Percentiles rank a stretch among this genome's conserved stretches.
These are phyloP conservation scores for Oryza australiensis DNA, from an alignment of 176 grass and related monocot species.

Conservation along the genomic window DNA sequence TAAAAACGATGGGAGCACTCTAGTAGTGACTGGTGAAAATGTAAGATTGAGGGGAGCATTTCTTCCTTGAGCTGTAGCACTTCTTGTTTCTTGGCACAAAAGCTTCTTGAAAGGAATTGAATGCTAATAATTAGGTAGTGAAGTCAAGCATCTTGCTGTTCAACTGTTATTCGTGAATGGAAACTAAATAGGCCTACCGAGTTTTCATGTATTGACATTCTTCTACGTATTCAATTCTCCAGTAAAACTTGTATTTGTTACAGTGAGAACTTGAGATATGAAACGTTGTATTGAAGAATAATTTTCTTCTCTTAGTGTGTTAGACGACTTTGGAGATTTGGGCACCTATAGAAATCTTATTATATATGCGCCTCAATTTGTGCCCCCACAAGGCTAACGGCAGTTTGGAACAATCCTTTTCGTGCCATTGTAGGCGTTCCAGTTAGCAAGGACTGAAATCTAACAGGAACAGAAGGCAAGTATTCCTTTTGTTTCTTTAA, in stretches of 20 bases:
- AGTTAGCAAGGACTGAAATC: constrained; percentile 9
- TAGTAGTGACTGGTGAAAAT: background rate
- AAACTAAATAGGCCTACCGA: background rate
- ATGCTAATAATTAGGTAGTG: background rate
- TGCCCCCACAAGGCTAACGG: background rate
- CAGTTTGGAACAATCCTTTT: background rate
- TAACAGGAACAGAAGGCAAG: constrained; percentile 10
- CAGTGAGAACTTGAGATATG: background rate
- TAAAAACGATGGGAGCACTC: background rate
- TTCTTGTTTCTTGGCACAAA: background rate
- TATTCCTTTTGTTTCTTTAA: constrained; percentile 18
- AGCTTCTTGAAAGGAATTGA: background rate
- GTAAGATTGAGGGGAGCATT: background rate
- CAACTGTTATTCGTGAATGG: background rate
- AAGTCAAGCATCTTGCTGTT: background rate
- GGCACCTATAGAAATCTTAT: background rate
- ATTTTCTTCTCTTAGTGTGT: background rate
- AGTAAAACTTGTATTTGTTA: background rate
- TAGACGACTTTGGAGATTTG: background rate
- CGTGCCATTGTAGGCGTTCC: background rate
- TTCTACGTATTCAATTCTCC: background rate
- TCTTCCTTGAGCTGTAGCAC: background rate
- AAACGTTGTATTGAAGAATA: background rate
- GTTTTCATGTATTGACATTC: background rate
- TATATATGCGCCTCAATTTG: background rate